phyloP scores from a whole-genome alignment of 345 rosid genomes.

The Erucastrum elatum region DNA sequence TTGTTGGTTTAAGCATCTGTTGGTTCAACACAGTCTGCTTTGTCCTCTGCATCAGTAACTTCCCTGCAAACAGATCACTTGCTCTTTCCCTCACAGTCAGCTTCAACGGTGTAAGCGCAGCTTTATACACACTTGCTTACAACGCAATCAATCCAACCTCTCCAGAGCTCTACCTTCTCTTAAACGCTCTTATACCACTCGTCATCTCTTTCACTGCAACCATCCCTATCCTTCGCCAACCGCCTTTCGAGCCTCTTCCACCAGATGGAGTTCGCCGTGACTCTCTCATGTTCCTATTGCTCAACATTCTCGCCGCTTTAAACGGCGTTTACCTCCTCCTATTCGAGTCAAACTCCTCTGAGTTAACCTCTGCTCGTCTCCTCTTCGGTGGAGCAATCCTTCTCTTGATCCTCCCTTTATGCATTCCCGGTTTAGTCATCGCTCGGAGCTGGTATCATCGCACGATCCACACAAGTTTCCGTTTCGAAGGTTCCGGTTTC shows the following conservation, averaged over 20 bases:
- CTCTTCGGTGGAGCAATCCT: conserved; percentile 74
- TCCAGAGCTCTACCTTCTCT: conserved; percentile 60
- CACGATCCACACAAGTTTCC: conserved; percentile 62
- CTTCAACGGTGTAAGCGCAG: conserved; percentile 95
- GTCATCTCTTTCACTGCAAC: conserved; percentile 57
- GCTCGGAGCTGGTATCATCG: conserved; percentile 76
- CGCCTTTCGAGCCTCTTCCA: conserved; percentile 70
- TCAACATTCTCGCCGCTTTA: conserved; percentile 64
- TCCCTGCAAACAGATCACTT: conserved; percentile 71
- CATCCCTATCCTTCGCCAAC: conserved; percentile 83
- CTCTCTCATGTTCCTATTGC: conserved; percentile 63
- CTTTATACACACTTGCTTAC: conserved; percentile 74
- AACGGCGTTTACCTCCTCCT: conserved; percentile 83
- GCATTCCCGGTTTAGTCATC: conserved; percentile 73
- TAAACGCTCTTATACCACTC: conserved; percentile 74
- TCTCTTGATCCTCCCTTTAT: conserved; percentile 65
- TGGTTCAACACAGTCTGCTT: conserved; percentile 99
- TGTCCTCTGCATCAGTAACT: conserved; percentile 82
- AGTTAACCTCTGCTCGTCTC: conserved; percentile 43
- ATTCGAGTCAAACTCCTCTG: conserved; percentile 48
- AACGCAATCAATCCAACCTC: conserved; percentile 65
- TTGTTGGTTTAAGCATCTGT: conserved; percentile 87
- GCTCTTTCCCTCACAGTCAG: conserved; percentile 88
- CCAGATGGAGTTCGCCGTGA: conserved; percentile 70
- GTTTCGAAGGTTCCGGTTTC: conserved; percentile 58